Percentiles rank a stretch among this genome's conserved stretches.
These are phyloP conservation scores for Sporothrix euskadiensis DNA, from an alignment of 2,329 filamentous ascomycete genomes.

Conservation along the genomic window DNA sequence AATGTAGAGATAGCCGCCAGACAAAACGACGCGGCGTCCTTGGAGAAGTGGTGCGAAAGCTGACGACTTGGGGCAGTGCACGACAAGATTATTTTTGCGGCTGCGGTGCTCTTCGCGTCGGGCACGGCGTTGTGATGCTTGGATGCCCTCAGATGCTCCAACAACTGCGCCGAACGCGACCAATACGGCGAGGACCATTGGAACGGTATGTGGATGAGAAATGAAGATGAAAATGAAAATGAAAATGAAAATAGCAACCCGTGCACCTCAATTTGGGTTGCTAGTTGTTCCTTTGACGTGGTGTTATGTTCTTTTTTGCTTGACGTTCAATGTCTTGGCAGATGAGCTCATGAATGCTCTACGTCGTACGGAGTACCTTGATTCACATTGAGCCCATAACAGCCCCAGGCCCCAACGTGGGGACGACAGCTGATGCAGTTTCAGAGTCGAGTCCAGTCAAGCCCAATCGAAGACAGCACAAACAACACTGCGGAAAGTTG, in stretches of 20 bases:
- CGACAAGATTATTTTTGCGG: conserved; percentile 50
- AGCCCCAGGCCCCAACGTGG: background rate
- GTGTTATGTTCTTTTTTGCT: background rate
- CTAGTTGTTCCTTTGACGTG: background rate
- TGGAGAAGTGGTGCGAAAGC: conserved; percentile 47
- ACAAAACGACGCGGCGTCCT: conserved; percentile 48
- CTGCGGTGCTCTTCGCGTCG: conserved; percentile 50
- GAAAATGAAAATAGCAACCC: too few relatives aligned
- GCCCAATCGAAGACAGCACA: background rate
- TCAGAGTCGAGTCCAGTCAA: background rate
- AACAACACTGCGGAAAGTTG: background rate
- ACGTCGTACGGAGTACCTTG: too few relatives aligned
- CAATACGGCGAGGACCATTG: conserved; percentile 38
- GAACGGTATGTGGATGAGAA: background rate
- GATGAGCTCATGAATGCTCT: background rate
- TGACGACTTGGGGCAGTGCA: conserved; percentile 51
- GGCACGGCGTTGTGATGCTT: conserved; percentile 49
- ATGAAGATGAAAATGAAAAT: too few relatives aligned
- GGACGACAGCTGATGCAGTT: conserved; percentile 18
- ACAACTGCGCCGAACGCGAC: conserved; percentile 48
- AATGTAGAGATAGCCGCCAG: conserved; percentile 51
- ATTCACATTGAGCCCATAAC: background rate
- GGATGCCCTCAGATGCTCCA: conserved; percentile 50
- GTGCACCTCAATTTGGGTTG: background rate
- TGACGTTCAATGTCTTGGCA: background rate